Evolutionary conservation across 2,329 filamentous ascomycete species (phyloP).

Genomic region (Fusarium cyanostomum): DNA sequence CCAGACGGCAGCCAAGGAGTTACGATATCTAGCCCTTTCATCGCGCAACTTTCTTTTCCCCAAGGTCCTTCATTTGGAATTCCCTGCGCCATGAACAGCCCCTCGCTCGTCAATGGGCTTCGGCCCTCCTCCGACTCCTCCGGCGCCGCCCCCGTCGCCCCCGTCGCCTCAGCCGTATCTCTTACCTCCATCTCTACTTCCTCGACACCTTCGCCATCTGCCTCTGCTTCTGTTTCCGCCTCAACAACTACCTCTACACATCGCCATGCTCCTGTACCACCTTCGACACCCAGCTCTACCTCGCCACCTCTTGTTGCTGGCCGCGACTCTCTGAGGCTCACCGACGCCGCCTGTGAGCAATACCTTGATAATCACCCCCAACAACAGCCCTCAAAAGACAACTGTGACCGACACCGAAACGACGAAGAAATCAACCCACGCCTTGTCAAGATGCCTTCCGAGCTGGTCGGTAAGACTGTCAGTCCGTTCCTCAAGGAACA

Average conservation of each 20-base stretch:
- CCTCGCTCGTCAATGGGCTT: constrained; percentile 41
- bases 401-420: constrained; percentile 61
- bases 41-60: constrained; percentile 41
- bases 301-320: constrained; percentile 20
- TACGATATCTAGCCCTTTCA: constrained; percentile 44
- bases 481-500: constrained; percentile 91
- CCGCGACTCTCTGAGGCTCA: constrained; percentile 28
- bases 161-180: constrained; percentile 15
- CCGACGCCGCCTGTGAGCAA: constrained; percentile 14
- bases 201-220: constrained; percentile 22
- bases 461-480: constrained; percentile 79
- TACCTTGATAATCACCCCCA: constrained; percentile 21
- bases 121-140: constrained; percentile 35
- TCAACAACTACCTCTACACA: constrained; percentile 25
- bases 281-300: constrained; percentile 15
- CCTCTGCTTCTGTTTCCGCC: constrained; percentile 8
- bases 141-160: constrained; percentile 10
- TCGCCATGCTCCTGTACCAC: constrained; percentile 33
- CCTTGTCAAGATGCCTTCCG: constrained; percentile 67
- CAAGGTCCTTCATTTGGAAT: constrained; percentile 26
- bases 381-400: constrained; percentile 51
- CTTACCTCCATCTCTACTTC: constrained; percentile 21
- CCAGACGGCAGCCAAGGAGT: constrained; percentile 33
- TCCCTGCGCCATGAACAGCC: constrained; percentile 40
- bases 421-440: constrained; percentile 60